Evolutionary conservation across 192 early-diverging fungal genomes (phyloP).

Genomic region (Chytriomyces sp.): DNA sequence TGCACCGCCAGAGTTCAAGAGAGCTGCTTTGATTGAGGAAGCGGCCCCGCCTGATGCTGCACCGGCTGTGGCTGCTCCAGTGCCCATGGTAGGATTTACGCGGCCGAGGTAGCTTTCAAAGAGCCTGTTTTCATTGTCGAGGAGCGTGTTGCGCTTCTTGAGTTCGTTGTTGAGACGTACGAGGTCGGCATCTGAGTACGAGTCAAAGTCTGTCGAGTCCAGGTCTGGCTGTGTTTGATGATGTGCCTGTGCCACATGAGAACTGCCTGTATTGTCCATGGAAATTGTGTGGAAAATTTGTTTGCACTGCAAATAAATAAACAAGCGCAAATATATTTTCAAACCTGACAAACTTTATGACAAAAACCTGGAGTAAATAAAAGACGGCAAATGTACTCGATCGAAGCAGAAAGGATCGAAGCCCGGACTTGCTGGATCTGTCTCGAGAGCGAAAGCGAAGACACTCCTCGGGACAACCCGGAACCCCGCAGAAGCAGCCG

Average conservation of each 20-base stretch:
- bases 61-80: neutral
- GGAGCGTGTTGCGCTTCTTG: conserved; percentile 43
- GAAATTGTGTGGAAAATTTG: too few species aligned
- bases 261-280: too few species aligned
- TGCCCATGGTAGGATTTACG: conserved; percentile 39
- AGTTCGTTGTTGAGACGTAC: conserved; percentile 52
- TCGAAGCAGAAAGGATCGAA: too few species aligned
- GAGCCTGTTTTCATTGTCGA: conserved; percentile 57
- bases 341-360: too few species aligned
- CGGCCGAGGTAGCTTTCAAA: conserved; percentile 58
- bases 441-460: conserved; percentile 40
- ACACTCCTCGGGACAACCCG: neutral
- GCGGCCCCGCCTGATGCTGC: neutral
- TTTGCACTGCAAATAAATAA: too few species aligned
- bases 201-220: conserved; percentile 55
- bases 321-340: too few species aligned
- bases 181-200: conserved; percentile 54
- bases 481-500: too few species aligned
- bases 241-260: neutral
- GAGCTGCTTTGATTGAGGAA: neutral
- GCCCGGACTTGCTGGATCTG: conserved; percentile 48
- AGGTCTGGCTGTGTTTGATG: conserved; percentile 20
- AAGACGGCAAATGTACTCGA: too few species aligned
- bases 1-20: neutral
- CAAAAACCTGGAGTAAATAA: too few species aligned